phyloP scores from a whole-genome alignment of 2,329 filamentous ascomycete genomes.

The Pseudopyrenochaeta lycopersici region DNA sequence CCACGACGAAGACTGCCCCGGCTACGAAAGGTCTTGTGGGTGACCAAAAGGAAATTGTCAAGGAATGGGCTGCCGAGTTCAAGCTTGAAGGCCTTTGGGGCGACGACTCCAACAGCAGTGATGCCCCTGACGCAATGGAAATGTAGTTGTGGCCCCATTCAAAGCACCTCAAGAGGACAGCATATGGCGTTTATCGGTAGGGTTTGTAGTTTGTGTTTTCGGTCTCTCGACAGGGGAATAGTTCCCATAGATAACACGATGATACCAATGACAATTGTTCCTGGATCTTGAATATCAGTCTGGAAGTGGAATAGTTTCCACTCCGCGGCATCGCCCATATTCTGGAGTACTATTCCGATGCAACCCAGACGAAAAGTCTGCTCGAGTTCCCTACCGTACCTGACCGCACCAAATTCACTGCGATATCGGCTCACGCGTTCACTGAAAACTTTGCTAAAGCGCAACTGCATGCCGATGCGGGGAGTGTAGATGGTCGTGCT shows the following conservation, averaged over 20 bases:
- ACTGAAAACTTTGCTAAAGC: slow-evolving; percentile 8
- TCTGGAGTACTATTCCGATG: slow-evolving; percentile 6
- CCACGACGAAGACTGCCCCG: slow-evolving; percentile 50
- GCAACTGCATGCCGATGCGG: slow-evolving; percentile 10
- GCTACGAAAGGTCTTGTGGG: slow-evolving; percentile 52
- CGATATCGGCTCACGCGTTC: slow-evolving; percentile 26
- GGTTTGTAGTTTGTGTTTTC: neutral
- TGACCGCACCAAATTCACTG: slow-evolving; percentile 22
- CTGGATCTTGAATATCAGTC: neutral
- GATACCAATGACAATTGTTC: slow-evolving; percentile 19
- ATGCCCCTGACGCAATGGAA: slow-evolving; percentile 50
- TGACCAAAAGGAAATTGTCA: slow-evolving; percentile 84
- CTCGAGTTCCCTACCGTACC: slow-evolving; percentile 21
- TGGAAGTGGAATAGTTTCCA: neutral
- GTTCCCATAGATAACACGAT: slow-evolving; percentile 18
- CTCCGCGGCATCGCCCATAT: neutral
- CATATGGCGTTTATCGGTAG: slow-evolving; percentile 16
- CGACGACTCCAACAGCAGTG: slow-evolving; percentile 59
- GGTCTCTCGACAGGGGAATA: slow-evolving; percentile 8
- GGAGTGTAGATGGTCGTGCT: slow-evolving; percentile 10
- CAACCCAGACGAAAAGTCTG: slow-evolving; percentile 7
- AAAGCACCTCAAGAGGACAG: neutral
- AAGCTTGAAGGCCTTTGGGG: slow-evolving; percentile 94
- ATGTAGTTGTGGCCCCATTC: slow-evolving; percentile 20
- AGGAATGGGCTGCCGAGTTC: slow-evolving; percentile 93